Conservation (phyloP, 768 basidiomycete species). For the Krasilnikovozyma curviuscula region DNA sequence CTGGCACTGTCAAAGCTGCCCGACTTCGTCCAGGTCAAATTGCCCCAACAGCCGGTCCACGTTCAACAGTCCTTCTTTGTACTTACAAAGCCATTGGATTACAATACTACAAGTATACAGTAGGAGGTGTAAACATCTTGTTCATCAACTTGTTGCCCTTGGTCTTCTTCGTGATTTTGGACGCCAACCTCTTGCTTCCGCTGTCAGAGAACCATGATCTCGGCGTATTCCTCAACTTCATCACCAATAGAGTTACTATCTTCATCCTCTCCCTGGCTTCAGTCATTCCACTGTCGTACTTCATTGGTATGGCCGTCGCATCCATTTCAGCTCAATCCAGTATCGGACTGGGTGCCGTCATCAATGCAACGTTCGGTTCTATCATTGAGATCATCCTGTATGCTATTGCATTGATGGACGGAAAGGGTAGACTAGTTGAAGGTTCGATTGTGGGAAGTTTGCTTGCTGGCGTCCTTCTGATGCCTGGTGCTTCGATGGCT, state of each 20-base stretch:
- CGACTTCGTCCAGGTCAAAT: conserved; percentile 48
- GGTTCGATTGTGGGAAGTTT: conserved; percentile 90
- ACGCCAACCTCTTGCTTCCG: conserved; percentile 63
- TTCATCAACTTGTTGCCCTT: conserved; percentile 87
- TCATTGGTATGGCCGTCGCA: conserved; percentile 99
- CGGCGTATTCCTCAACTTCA: conserved; percentile 43
- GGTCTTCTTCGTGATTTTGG: conserved; percentile 90
- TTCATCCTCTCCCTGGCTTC: conserved; percentile 68
- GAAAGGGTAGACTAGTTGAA: conserved; percentile 85
- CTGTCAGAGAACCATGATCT: conserved; percentile 37
- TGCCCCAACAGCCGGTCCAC: conserved; percentile 62
- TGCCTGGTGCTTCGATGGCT: conserved; percentile 95
- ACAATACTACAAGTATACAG: conserved; percentile 96
- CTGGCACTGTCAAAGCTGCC: conserved; percentile 48
- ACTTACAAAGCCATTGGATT: conserved; percentile 77
- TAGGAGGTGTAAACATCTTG: conserved; percentile 94
- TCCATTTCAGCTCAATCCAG: conserved; percentile 96
- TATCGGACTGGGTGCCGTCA: conserved; percentile 98
- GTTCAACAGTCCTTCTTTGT: conserved; percentile 77
- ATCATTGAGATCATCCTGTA: conserved; percentile 94
- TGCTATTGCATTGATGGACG: conserved; percentile 65
- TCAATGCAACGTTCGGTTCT: conserved; percentile 98
- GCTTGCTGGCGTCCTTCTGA: conserved; percentile 81
- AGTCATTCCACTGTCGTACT: conserved; percentile 93
- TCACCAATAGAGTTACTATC: conserved; percentile 57